Percentiles rank a stretch among this genome's conserved stretches.
Conservation (phyloP, 2,329 filamentous ascomycete species). For the Penicillium brevicompactum region DNA sequence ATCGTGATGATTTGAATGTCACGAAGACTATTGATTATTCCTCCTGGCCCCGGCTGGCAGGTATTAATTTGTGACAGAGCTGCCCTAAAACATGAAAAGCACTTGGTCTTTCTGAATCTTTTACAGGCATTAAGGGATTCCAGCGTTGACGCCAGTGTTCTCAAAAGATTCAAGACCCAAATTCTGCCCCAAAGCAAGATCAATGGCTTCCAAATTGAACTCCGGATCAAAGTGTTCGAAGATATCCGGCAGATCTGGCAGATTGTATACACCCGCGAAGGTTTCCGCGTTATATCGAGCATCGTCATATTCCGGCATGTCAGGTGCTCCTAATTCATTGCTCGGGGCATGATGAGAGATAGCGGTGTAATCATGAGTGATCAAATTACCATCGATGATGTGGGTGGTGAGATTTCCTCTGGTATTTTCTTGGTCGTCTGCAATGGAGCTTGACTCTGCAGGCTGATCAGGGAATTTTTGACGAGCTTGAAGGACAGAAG, state of each 20-base stretch:
- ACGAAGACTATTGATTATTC: too few species aligned
- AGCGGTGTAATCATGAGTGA: too few species aligned
- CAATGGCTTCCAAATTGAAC: neutral
- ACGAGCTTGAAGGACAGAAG: neutral
- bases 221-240: neutral
- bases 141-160: neutral
- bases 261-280: neutral
- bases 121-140: neutral
- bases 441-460: too few species aligned
- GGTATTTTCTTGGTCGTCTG: neutral
- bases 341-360: too few species aligned
- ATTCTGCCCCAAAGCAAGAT: neutral
- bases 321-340: neutral
- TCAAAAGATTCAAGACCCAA: neutral
- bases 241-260: neutral
- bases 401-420: too few species aligned
- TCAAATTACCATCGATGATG: too few species aligned
- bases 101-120: too few species aligned
- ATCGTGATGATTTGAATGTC: too few species aligned
- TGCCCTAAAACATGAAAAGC: too few species aligned
- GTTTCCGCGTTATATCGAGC: neutral
- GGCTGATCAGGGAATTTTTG: neutral
- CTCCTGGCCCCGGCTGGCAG: too few species aligned
- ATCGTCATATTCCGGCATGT: neutral
- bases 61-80: too few species aligned